Base-by-base conservation (phyloP, 306 rosid genomes). In the Medicago lupulina region DNA sequence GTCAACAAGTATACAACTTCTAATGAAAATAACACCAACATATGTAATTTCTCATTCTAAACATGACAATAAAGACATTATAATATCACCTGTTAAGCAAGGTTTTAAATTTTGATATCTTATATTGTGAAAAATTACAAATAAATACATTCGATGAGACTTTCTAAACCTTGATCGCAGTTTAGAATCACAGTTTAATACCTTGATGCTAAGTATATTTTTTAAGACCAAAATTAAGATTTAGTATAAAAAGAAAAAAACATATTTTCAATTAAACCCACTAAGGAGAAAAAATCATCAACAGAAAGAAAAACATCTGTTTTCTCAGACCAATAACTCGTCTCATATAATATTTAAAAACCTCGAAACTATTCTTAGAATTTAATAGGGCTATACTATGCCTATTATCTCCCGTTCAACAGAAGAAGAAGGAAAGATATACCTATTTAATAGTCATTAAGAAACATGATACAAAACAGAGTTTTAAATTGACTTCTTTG, bases 1-100 rank as follows among this genome's bases (percentile, higher is more conserved):
- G 46, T 55, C 73, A 44, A 70, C 36, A 44, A 69, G 59, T 25
- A 67, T 36, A 57, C 43, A 40, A 51, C 50, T 71, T 53, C 60
- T 58, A 41, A 39, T 53, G 25, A 50, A 12, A 76, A 46, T 17
- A 28, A 76, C 50, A 62, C 49, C 21, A 18, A 55, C 14, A 15
- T 10, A 63, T 54, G 63, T 41, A 61, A 69, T 61, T 53, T 70
- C 38, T n/a, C 31, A 54, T 43, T 53, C 28, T 75, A 44, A 51
- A 68, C 47, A 73, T 39, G 66, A 7, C 53, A 71, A 4, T 21
- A 36, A 54, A 7, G 25, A 71, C 51, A 57, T 8, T 21, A 47
- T 11, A 53, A 54, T 51, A 19, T 12, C 4, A 47, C 15, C 25
- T 16, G 14, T 11, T 49, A 15, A 40, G 25, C 16, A 41, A 7